Conservation (phyloP, 1,284 basidiomycete species). For the Fomitopsis pinicola region DNA sequence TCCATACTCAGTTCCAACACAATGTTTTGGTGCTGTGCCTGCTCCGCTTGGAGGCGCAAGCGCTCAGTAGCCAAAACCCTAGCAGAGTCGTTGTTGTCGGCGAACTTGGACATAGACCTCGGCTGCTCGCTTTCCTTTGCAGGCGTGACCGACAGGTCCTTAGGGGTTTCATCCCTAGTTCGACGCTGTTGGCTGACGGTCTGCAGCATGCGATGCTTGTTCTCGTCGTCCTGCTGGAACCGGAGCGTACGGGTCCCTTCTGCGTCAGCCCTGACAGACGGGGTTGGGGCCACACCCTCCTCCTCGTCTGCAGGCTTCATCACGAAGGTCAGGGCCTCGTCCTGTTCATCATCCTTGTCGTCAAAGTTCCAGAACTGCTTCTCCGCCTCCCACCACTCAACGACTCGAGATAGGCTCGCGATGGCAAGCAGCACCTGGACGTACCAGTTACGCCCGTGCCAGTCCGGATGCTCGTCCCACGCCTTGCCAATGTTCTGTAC, state of each 20-base stretch:
- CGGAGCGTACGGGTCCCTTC: constrained; percentile 27
- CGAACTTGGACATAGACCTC: constrained; percentile 36
- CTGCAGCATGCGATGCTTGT: constrained; percentile 43
- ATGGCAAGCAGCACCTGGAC: constrained; percentile 96
- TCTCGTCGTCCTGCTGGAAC: constrained; percentile 55
- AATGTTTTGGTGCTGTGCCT: constrained; percentile 91
- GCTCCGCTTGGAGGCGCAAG: constrained; percentile 83
- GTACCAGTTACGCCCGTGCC: constrained; percentile 98
- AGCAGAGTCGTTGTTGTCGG: constrained; percentile 63
- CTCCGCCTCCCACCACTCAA: constrained; percentile 99
- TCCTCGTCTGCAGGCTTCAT: constrained; percentile 77
- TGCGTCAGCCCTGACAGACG: constrained; percentile 35
- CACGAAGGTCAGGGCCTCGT: constrained; percentile 87
- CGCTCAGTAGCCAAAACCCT: constrained; percentile 81
- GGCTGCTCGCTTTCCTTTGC: constrained; percentile 20
- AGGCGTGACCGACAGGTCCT: constrained; percentile 38
- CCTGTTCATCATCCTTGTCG: constrained; percentile 86
- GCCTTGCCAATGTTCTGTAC: constrained; percentile 89
- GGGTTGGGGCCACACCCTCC: constrained; percentile 35
- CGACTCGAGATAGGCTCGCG: constrained; percentile 91
- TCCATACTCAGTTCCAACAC: constrained; percentile 94
- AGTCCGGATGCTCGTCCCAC: constrained; percentile 98
- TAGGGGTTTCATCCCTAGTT: constrained; percentile 54
- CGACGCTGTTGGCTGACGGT: constrained; percentile 49
- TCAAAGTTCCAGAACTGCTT: constrained; percentile 99